phyloP scores from a whole-genome alignment of 495 filamentous ascomycete species.

The Aspergillus funiculosus region DNA sequence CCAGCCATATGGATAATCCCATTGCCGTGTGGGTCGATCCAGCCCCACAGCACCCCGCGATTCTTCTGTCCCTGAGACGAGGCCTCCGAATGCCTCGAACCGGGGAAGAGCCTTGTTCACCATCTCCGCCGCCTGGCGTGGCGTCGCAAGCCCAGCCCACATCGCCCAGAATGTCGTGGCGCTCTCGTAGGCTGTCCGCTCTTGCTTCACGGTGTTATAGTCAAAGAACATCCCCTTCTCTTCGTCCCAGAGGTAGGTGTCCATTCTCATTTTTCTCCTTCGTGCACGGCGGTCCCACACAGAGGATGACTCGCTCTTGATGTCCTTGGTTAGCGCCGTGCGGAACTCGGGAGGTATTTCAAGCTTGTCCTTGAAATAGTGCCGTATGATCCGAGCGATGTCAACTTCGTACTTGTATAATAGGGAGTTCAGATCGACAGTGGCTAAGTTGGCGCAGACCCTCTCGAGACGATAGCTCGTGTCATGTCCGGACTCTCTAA shows the following conservation, averaged over 20 bases:
- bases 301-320: constrained; percentile 69
- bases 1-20: constrained; percentile 98
- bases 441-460: constrained; percentile 81
- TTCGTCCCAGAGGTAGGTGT: constrained; percentile 88
- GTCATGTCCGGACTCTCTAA: constrained; percentile 96
- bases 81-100: constrained; percentile 79
- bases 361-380: constrained; percentile 72
- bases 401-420: constrained; percentile 96
- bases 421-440: constrained; percentile 87
- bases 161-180: constrained; percentile 95
- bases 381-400: constrained; percentile 76
- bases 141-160: constrained; percentile 82
- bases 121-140: constrained; percentile 70
- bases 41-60: constrained; percentile 74
- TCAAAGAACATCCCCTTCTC: constrained; percentile 93
- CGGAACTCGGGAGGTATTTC: constrained; percentile 75
- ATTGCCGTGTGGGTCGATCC: constrained; percentile 87
- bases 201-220: constrained; percentile 76
- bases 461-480: constrained; percentile 89
- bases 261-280: constrained; percentile 70
- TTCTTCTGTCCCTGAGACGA: constrained; percentile 83
- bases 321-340: constrained; percentile 47
- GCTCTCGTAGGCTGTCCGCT: constrained; percentile 74
- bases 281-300: constrained; percentile 82
- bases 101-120: constrained; percentile 72